These are phyloP conservation scores for Vitis hybrid DNA, from an alignment of 177 flowering plant species.

Conservation along the genomic window DNA sequence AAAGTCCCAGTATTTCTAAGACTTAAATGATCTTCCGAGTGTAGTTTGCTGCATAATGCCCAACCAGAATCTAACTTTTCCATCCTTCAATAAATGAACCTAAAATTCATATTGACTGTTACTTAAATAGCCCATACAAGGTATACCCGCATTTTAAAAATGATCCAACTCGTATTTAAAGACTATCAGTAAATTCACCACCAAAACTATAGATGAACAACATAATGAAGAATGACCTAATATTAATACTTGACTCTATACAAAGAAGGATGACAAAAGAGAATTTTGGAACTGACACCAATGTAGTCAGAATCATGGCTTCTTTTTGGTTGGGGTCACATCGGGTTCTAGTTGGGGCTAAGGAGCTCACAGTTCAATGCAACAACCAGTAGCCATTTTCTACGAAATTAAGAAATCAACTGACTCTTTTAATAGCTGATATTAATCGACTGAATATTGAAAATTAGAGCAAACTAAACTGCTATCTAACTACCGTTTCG, in stretches of 20 bases:
- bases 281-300: not conserved
- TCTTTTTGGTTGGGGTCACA: too few relatives aligned
- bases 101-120: too few relatives aligned
- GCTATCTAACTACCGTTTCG: not conserved
- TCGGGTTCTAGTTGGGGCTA: not conserved
- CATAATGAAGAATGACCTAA: not conserved
- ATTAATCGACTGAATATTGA: not conserved
- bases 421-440: constrained; percentile 2
- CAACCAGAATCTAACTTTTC: too few relatives aligned
- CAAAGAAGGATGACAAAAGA: not conserved
- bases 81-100: too few relatives aligned
- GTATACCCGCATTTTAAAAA: too few relatives aligned
- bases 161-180: too few relatives aligned
- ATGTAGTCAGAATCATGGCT: not conserved
- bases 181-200: too few relatives aligned
- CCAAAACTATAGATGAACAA: not conserved
- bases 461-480: not conserved
- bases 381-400: constrained; percentile 4
- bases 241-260: too few relatives aligned
- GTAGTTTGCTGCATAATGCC: too few relatives aligned
- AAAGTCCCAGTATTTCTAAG: too few relatives aligned
- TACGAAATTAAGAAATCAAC: constrained; percentile 5
- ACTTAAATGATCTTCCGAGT: too few relatives aligned
- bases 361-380: constrained; percentile 10
- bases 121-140: too few relatives aligned